Percentiles rank a stretch among this genome's conserved stretches.
Conservation (phyloP, 768 basidiomycete species). For the Flagelloscypha sp. region DNA sequence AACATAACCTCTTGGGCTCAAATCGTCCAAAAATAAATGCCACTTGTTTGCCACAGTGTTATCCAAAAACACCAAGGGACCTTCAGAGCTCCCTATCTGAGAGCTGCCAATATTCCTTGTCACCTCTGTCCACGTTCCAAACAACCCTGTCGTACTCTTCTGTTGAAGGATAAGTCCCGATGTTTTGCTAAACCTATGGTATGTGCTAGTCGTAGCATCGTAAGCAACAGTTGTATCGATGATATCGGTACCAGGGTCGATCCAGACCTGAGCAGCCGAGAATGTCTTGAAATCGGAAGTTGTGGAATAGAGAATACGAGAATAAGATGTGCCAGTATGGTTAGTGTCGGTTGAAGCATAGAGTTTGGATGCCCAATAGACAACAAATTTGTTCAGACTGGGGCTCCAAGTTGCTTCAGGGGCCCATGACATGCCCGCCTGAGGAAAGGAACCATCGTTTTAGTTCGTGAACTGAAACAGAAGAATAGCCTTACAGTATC, state of each 20-base stretch:
- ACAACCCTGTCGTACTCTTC: constrained; percentile 7
- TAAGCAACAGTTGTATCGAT: constrained; percentile 14
- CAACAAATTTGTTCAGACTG: constrained; percentile 9
- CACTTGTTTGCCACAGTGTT: constrained; percentile 2
- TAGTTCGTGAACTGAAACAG: not conserved
- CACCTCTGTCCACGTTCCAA: constrained; percentile 8
- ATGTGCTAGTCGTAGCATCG: constrained; percentile 11
- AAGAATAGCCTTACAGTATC: constrained; percentile 4
- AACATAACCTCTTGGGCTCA: constrained; percentile 9
- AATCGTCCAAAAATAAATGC: constrained; percentile 1
- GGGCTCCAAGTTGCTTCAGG: constrained; percentile 14
- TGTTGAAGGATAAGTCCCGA: constrained; percentile 11
- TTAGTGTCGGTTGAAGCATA: constrained; percentile 10
- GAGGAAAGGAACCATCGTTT: not conserved
- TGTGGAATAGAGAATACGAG: constrained; percentile 12
- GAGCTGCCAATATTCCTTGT: constrained; percentile 6
- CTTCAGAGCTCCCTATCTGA: constrained; percentile 6
- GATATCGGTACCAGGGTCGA: constrained; percentile 10
- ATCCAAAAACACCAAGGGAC: constrained; percentile 7
- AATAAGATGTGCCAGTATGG: constrained; percentile 10
- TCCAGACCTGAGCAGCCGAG: constrained; percentile 13
- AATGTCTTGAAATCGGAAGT: constrained; percentile 15
- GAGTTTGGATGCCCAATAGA: constrained; percentile 14
- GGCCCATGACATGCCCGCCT: constrained; percentile 16
- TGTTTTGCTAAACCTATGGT: constrained; percentile 14